These are phyloP conservation scores for Phytophthora citrophthora DNA, from an alignment of 352 stramenopile genomes.

Conservation along the genomic window DNA sequence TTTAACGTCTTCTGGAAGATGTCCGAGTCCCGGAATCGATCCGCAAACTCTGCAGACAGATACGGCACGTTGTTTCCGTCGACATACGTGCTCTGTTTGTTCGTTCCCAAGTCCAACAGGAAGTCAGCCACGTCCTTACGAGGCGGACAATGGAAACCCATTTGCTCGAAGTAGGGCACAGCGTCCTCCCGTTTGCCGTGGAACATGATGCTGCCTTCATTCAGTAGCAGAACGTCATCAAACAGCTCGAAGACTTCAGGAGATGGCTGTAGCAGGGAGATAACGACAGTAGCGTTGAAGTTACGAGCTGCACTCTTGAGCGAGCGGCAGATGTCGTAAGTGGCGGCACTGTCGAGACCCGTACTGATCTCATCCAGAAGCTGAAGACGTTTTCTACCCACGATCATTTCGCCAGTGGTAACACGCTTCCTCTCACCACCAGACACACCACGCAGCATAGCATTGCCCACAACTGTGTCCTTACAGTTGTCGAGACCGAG, in stretches of 20 bases:
- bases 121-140: slow-evolving; percentile 27
- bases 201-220: slow-evolving; percentile 61
- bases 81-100: slow-evolving; percentile 21
- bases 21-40: slow-evolving; percentile 46
- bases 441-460: slow-evolving; percentile 62
- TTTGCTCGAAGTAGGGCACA: slow-evolving; percentile 49
- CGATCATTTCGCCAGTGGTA: slow-evolving; percentile 18
- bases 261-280: slow-evolving; percentile 50
- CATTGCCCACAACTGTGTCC: slow-evolving; percentile 69
- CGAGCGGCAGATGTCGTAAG: slow-evolving; percentile 84
- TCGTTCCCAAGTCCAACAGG: slow-evolving; percentile 21
- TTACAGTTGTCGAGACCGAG: slow-evolving; percentile 59
- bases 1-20: slow-evolving; percentile 55
- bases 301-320: slow-evolving; percentile 57
- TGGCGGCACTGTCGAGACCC: slow-evolving; percentile 42
- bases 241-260: slow-evolving; percentile 63
- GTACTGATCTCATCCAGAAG: slow-evolving; percentile 83
- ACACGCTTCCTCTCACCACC: slow-evolving; percentile 76
- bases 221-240: slow-evolving; percentile 58
- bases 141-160: slow-evolving; percentile 46
- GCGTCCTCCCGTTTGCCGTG: slow-evolving; percentile 48
- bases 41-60: slow-evolving; percentile 46
- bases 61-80: slow-evolving; percentile 20
- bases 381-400: slow-evolving; percentile 12
- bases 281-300: slow-evolving; percentile 54